Evolutionary conservation across 208 protist genomes (phyloP), one percentile per base, ranked within the genome.

Genomic region (Trypanosoma conorhini): DNA sequence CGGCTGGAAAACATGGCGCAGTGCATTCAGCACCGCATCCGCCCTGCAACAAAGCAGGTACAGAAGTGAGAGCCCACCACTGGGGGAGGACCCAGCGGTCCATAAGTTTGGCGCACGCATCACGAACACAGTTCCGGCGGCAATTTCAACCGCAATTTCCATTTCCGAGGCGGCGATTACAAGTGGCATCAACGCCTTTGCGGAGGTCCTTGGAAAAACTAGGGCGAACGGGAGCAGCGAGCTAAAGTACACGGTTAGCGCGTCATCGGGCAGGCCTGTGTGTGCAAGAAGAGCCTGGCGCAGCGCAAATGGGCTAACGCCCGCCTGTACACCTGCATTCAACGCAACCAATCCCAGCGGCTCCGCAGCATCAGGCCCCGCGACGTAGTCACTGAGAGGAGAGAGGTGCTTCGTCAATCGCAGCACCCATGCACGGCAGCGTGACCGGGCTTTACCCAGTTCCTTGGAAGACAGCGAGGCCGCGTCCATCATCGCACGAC

Each of bases 271-370:
- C 24, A 92, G 22, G 1, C 80, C 22, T 1, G 65, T 65, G n/a
- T 72, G 26, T 1, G 59, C 48, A 0, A 76, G 13, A n/a, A 92
- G 48, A 3, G 35, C 46, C 26, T 76, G 57, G 0, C 82, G 77
- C 24, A 92, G 46, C 22, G 74, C 63, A 64, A 78, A 79, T 1
- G 87, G 84, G 4, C 57, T 80, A 44, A 78, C 79, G 15, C 87
- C 82, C 4, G 84, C 73, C 3, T 87, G 72, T 22, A 83, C 64
- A 44, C 87, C 87, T 5, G 77, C 80, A 57, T 92, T 92, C n/a
- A 92, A 56, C 2, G 75, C 87, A 28, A 92, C 62, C 60, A 86
- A 87, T 1, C 80, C 87, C 22, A 65, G 61, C 54, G 21, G 51
- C 48, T 54, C 46, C 30, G 65, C 31, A 13, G 15, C 54, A 9